Percentiles rank a stretch among this genome's conserved stretches.
phyloP scores from a whole-genome alignment of 192 early-diverging fungal genomes.

The Umbelopsis isabellina region DNA sequence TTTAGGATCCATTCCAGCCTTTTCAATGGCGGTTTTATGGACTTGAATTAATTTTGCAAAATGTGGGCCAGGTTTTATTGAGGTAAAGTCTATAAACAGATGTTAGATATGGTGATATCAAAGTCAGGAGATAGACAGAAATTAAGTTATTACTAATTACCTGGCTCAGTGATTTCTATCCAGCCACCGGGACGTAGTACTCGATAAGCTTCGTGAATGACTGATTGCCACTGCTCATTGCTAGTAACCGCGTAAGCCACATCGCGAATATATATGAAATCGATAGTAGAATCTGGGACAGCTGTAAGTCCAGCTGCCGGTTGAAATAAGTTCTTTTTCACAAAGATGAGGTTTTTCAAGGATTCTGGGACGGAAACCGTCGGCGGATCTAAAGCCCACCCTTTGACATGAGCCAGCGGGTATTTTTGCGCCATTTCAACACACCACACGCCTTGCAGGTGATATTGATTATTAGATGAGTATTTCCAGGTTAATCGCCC shows the following conservation, averaged over 20 bases:
- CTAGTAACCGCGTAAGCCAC: conserved; percentile 20
- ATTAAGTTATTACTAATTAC: neutral
- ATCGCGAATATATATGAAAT: conserved; percentile 31
- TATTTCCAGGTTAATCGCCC: neutral
- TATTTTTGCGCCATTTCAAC: conserved; percentile 36
- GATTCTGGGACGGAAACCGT: neutral
- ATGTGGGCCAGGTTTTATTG: conserved; percentile 5
- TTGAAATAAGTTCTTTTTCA: neutral
- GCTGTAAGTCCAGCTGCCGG: conserved; percentile 19
- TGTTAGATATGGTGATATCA: neutral
- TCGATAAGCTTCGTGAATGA: conserved; percentile 29
- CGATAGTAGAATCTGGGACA: conserved; percentile 2
- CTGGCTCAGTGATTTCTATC: conserved; percentile 32
- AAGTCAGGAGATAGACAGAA: neutral
- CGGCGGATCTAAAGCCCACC: conserved; percentile 8
- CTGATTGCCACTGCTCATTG: conserved; percentile 21
- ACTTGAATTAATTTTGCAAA: neutral
- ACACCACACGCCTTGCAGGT: conserved; percentile 29
- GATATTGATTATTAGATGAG: neutral
- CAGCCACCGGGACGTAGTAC: conserved; percentile 35
- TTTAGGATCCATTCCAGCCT: conserved; percentile 8
- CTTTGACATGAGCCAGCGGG: conserved; percentile 25
- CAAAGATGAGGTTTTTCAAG: conserved; percentile 19
- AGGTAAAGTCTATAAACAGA: neutral
- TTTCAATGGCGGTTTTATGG: neutral